A percentile compares a stretch with the other conserved stretches of the same genome.
phyloP scores from a whole-genome alignment of 371 early-diverging fungal species.

The Mucor plumbeus region DNA sequence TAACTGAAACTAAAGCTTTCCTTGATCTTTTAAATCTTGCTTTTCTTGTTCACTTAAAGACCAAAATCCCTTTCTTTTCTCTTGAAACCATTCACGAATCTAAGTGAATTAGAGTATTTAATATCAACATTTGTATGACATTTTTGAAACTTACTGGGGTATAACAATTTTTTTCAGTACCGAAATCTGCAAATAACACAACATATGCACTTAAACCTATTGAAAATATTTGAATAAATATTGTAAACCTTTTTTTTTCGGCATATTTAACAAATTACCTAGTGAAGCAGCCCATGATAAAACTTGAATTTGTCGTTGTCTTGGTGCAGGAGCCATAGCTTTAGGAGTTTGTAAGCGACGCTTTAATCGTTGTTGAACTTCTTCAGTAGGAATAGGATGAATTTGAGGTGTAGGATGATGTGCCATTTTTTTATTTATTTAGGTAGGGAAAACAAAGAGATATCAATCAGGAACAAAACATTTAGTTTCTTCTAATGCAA shows the following conservation, averaged over 20 bases:
- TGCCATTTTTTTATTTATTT: slow-evolving; percentile 14
- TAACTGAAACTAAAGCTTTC: slow-evolving; percentile 28
- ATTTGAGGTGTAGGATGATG: slow-evolving; percentile 19
- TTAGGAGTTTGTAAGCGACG: slow-evolving; percentile 41
- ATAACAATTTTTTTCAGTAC: slow-evolving; percentile 50
- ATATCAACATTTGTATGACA: background rate
- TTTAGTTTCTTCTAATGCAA: background rate
- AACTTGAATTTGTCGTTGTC: slow-evolving; percentile 47
- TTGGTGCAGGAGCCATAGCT: slow-evolving; percentile 42
- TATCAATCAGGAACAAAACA: background rate
- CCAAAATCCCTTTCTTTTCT: slow-evolving; percentile 47
- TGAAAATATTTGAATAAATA: background rate
- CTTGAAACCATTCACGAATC: slow-evolving; percentile 53
- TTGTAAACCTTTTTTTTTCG: background rate
- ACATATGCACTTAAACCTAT: slow-evolving; percentile 49
- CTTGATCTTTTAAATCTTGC: slow-evolving; percentile 48
- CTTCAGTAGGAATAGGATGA: slow-evolving; percentile 17
- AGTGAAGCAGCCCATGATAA: slow-evolving; percentile 42
- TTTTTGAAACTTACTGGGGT: slow-evolving; percentile 42
- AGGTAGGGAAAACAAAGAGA: background rate
- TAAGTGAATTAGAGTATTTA: slow-evolving; percentile 5
- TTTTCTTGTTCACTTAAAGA: slow-evolving; percentile 46
- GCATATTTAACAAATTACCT: slow-evolving; percentile 22
- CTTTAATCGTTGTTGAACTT: slow-evolving; percentile 36
- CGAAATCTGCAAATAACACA: slow-evolving; percentile 55